Base-by-base conservation (phyloP, 2,329 filamentous ascomycete genomes). In the Hirsutella thompsonii region DNA sequence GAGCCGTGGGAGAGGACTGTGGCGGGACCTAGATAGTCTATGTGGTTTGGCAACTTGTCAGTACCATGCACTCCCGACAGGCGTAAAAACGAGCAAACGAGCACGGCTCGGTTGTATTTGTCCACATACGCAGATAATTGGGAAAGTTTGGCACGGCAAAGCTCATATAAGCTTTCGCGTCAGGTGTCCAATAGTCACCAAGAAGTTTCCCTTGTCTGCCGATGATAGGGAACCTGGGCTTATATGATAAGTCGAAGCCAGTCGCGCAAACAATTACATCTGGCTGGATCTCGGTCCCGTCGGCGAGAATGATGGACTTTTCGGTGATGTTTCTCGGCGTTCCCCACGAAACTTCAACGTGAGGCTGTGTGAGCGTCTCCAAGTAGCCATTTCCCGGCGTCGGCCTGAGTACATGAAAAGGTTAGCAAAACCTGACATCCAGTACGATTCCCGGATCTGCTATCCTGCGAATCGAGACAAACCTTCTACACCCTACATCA, bases 181-280 rank as follows among this genome's bases (percentile, higher is more conserved):
- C 23, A 26, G 23, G 23, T 6, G 23, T 26, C 23, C 23, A 26
- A 6, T 26, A 11, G 23, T 26, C 23, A 6, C 23, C 23, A 26
- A 26, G 23, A 11, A 26, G 23, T 11, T 26, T 26, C 11, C 23
- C 23, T 6, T 6, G 23, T 11, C 23, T 26, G 23, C 23, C 23
- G 11, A 26, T 26, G 11, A 26, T 26, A 6, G 23, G 23, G 11
- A 26, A 26, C 23, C 23, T 26, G 11, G 52, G 49, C 32, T 46
- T 43, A 36, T 44, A 50, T 11, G 41, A 46, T 20, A 52, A 48
- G 38, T 57, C 52, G 29, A 56, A 59, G 14, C 56, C 56, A 5
- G 61, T 64, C 0, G 60, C 60, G 14, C 60, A 53, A 16, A 59
- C 45, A 6, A 61, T 49, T 9, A 59, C 46, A 37, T 62, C 59